These are phyloP conservation scores for Vitis riparia DNA, from an alignment of 164 flowering plant species.

Conservation along the genomic window DNA sequence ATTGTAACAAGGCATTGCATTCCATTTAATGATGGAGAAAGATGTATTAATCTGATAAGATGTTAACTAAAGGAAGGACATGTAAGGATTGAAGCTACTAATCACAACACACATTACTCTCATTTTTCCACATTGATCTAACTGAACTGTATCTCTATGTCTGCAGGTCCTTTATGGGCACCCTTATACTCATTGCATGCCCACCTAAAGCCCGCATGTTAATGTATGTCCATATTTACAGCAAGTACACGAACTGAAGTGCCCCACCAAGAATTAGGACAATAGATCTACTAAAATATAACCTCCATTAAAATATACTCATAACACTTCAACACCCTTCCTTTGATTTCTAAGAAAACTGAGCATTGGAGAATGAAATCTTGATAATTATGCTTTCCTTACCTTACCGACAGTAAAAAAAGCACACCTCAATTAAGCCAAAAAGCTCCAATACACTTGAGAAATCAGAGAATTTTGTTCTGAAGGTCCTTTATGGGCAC, in stretches of 20 bases:
- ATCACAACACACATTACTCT: too few species aligned
- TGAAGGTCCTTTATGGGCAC: conserved; percentile 23
- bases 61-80: too few species aligned
- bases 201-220: conserved; percentile 59
- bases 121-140: too few species aligned
- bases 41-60: too few species aligned
- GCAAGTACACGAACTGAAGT: conserved; percentile 48
- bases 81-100: too few species aligned
- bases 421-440: not conserved
- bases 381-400: not conserved
- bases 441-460: not conserved
- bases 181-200: conserved; percentile 21
- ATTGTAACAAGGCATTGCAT: too few species aligned
- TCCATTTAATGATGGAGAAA: too few species aligned
- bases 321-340: not conserved
- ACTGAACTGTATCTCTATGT: conserved; percentile 15
- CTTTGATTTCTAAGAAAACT: not conserved
- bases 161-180: conserved; percentile 55
- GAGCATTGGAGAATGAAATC: not conserved
- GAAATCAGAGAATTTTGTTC: not conserved
- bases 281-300: not conserved
- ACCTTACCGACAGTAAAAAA: not conserved
- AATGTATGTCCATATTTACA: conserved; percentile 78
- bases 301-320: not conserved
- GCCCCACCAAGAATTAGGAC: conserved; percentile 76